Evolutionary conservation across 2,329 filamentous ascomycete species (phyloP).

Genomic region (Talaromyces sp.): DNA sequence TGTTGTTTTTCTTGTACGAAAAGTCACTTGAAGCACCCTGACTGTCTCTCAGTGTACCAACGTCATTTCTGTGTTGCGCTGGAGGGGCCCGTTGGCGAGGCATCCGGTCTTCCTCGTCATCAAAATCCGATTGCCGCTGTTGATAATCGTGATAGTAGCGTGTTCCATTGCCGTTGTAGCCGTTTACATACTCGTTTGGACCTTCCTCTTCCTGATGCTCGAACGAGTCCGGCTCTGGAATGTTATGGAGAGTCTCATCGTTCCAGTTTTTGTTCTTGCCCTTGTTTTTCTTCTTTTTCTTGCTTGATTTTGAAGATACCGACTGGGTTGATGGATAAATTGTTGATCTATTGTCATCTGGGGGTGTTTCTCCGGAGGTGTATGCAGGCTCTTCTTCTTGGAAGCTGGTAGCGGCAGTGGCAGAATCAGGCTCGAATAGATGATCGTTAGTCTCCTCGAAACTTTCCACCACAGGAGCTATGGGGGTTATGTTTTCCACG

Average conservation of each 20-base stretch:
- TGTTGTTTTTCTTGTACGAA: background rate
- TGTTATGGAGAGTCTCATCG: background rate
- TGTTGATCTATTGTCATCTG: background rate
- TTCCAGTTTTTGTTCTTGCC: background rate
- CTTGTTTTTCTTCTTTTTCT: background rate
- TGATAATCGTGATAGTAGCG: background rate
- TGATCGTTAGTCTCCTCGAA: background rate
- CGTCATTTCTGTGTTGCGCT: background rate
- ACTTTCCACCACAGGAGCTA: background rate
- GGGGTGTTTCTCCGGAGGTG: background rate
- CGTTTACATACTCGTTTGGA: background rate
- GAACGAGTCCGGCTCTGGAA: background rate
- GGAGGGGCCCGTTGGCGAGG: background rate
- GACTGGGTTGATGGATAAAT: background rate
- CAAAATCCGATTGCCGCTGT: background rate
- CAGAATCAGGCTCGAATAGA: background rate
- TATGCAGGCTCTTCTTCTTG: background rate
- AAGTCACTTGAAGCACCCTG: background rate
- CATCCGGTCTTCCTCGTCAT: background rate
- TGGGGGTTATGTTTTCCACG: background rate
- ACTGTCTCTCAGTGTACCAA: background rate
- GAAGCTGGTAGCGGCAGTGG: background rate
- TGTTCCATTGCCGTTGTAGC: background rate
- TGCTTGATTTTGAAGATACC: background rate
- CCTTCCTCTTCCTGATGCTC: background rate